Evolutionary conservation across 805 yeast species (phyloP).

Genomic region (Schizosaccharomyces pombe): DNA sequence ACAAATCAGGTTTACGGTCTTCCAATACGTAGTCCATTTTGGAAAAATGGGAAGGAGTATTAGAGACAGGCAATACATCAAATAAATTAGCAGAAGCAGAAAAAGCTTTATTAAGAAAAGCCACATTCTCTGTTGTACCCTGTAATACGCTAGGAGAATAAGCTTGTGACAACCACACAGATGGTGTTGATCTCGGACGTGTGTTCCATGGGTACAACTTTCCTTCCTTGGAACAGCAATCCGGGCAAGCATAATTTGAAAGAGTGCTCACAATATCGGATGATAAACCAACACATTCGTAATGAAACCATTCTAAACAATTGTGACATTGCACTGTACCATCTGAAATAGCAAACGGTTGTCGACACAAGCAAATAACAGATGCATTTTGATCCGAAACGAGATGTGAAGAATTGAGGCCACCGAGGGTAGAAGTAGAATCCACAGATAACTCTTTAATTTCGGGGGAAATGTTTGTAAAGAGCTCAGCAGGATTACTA

Average conservation of each 20-base stretch:
- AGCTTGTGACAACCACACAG: background rate
- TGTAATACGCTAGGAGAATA: background rate
- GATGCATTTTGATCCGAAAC: background rate
- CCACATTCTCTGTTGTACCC: background rate
- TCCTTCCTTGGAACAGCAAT: background rate
- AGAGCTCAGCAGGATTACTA: background rate
- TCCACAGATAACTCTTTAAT: background rate
- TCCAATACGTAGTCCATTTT: background rate
- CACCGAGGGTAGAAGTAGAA: too few species aligned
- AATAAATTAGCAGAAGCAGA: background rate
- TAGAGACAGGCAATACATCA: background rate
- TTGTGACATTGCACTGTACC: background rate
- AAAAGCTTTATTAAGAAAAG: background rate
- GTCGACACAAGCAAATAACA: background rate
- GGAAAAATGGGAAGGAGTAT: background rate
- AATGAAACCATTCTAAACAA: constrained; percentile 1
- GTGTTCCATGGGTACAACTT: background rate
- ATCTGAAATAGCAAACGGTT: background rate
- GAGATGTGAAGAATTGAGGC: too few species aligned
- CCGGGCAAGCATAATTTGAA: background rate
- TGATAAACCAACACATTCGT: background rate
- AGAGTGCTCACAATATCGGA: background rate
- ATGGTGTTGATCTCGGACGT: background rate
- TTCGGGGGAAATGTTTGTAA: background rate
- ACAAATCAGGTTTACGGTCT: background rate